Percentiles rank a stretch among this genome's conserved stretches.
phyloP scores from a whole-genome alignment of 1,284 basidiomycete genomes.

The Ustilago sp. region DNA sequence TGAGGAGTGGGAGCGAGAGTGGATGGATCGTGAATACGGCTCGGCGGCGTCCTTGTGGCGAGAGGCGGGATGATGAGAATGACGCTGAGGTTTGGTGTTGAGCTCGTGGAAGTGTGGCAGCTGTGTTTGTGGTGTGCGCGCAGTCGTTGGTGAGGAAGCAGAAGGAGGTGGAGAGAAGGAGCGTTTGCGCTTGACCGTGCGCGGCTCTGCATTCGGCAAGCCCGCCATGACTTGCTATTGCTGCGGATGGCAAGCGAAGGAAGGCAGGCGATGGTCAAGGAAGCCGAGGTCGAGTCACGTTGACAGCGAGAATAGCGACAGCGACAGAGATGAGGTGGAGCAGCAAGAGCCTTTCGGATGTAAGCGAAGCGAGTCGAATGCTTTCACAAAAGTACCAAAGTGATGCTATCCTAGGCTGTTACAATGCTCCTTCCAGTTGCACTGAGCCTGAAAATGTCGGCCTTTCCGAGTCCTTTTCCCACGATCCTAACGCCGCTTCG shows the following conservation, averaged over 20 bases:
- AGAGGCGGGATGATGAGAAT: slow-evolving; percentile 6
- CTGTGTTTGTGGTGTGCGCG: slow-evolving; percentile 8
- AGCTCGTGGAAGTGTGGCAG: slow-evolving; percentile 27
- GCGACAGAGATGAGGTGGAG: neutral
- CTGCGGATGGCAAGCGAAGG: neutral
- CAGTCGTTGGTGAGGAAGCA: neutral
- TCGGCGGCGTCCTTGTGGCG: slow-evolving; percentile 13
- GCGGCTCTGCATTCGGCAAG: slow-evolving; percentile 11
- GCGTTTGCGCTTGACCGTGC: slow-evolving; percentile 30
- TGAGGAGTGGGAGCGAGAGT: slow-evolving; percentile 32
- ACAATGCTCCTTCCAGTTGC: neutral
- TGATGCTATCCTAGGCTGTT: neutral
- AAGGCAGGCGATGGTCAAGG: neutral
- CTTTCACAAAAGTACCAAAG: slow-evolving; percentile 4
- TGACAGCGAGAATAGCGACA: neutral
- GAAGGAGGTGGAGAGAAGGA: slow-evolving; percentile 21
- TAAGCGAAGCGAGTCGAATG: slow-evolving; percentile 19
- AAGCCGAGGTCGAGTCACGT: slow-evolving; percentile 17
- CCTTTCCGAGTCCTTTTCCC: neutral
- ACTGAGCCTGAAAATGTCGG: neutral
- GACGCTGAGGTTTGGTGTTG: slow-evolving; percentile 19
- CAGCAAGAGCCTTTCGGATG: slow-evolving; percentile 8
- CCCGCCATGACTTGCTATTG: slow-evolving; percentile 12
- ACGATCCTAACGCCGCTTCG: neutral
- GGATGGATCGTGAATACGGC: slow-evolving; percentile 19